phyloP scores from a whole-genome alignment of 345 rosid genomes.

The Murraya paniculata region DNA sequence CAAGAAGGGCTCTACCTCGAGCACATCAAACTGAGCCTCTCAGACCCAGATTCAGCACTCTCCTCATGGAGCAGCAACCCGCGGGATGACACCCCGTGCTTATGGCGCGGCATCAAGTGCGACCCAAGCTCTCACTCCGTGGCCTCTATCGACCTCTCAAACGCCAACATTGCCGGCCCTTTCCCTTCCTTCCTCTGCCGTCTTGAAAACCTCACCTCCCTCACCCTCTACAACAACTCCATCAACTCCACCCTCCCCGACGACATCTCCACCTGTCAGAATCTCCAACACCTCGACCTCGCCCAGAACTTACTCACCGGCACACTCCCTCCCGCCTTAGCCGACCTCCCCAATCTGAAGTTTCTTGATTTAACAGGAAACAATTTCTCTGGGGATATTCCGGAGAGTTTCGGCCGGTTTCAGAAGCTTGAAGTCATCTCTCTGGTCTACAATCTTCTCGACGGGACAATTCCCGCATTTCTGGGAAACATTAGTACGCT shows the following conservation, averaged over 20 bases:
- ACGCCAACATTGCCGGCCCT: constrained; percentile 58
- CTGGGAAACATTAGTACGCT: constrained; percentile 65
- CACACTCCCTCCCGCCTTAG: constrained; percentile 48
- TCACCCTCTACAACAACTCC: constrained; percentile 60
- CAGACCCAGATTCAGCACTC: constrained; percentile 58
- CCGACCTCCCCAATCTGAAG: constrained; percentile 50
- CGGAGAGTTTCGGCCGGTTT: constrained; percentile 60
- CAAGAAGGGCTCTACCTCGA: constrained; percentile 66
- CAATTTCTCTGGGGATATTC: constrained; percentile 87
- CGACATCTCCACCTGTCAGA: constrained; percentile 54
- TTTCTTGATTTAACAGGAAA: constrained; percentile 74
- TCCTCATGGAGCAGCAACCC: constrained; percentile 51
- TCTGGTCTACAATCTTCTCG: constrained; percentile 68
- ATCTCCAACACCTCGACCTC: constrained; percentile 70
- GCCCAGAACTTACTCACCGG: constrained; percentile 81
- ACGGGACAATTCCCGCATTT: constrained; percentile 63
- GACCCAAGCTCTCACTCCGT: constrained; percentile 42
- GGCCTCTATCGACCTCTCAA: constrained; percentile 62
- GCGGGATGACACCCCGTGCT: constrained; percentile 46
- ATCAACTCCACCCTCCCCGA: constrained; percentile 63
- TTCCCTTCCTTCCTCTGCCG: constrained; percentile 72
- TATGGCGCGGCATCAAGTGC: constrained; percentile 60
- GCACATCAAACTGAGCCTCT: constrained; percentile 40
- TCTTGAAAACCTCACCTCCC: constrained; percentile 49
- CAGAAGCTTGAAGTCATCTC: constrained; percentile 78